Evolutionary conservation across 805 yeast genomes (phyloP).

Genomic region (Osmozyma mogii): DNA sequence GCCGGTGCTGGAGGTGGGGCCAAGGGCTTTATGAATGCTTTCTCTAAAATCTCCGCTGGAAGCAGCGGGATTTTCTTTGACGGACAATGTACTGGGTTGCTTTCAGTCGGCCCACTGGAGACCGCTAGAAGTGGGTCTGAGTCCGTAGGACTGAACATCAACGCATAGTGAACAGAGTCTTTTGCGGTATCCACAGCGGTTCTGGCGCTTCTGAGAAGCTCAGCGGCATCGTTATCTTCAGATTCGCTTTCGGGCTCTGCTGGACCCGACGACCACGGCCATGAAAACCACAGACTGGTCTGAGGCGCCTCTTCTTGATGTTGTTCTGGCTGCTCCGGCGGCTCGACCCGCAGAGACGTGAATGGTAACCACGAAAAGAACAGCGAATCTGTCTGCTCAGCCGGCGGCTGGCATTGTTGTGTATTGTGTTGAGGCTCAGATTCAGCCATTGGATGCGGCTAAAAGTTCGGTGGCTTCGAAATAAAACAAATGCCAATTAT

Average conservation of each 20-base stretch:
- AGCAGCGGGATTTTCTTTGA: constrained; percentile 24
- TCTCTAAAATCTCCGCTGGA: constrained; percentile 30
- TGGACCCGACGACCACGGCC: constrained; percentile 14
- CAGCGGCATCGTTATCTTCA: constrained; percentile 16
- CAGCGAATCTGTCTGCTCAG: too few relatives aligned
- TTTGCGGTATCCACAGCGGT: constrained; percentile 23
- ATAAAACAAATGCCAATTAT: too few relatives aligned
- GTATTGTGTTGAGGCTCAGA: too few relatives aligned
- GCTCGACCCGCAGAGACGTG: too few relatives aligned
- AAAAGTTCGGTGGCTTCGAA: too few relatives aligned
- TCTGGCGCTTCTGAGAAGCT: constrained; percentile 24
- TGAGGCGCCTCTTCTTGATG: constrained; percentile 1
- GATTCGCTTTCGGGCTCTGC: constrained; percentile 12
- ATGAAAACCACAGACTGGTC: constrained; percentile 19
- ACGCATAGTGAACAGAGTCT: constrained; percentile 30
- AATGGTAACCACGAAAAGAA: too few relatives aligned
- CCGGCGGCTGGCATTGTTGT: too few relatives aligned
- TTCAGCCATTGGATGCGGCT: too few relatives aligned
- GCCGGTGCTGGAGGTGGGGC: too few relatives aligned
- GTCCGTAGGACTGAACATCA: too few relatives aligned
- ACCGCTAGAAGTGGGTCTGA: constrained; percentile 23
- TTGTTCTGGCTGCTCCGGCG: background rate
- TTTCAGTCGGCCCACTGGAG: constrained; percentile 23
- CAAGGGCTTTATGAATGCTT: constrained; percentile 8
- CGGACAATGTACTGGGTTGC: constrained; percentile 25